Conservation (phyloP, 257 asterid genomes). For the Solanum gracilifrons region DNA sequence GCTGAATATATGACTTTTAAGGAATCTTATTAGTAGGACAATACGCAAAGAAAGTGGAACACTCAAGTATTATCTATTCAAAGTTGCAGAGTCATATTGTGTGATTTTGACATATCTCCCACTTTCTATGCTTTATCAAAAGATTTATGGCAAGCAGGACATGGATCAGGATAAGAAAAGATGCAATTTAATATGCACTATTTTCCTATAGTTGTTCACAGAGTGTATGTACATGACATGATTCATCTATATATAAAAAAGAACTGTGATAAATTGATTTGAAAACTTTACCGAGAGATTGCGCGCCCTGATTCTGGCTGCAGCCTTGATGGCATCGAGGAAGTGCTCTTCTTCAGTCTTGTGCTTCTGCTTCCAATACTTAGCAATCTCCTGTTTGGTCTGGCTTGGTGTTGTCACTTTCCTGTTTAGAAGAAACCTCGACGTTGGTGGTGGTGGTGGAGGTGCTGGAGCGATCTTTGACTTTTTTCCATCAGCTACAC, state of each 20-base stretch:
- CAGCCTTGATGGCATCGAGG: constrained; percentile 49
- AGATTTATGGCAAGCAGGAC: neutral
- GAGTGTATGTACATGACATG: neutral
- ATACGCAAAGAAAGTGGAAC: neutral
- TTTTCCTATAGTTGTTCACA: neutral
- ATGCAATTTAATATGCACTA: neutral
- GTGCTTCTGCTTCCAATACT: constrained; percentile 43
- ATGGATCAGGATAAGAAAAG: neutral
- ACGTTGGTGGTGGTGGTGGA: constrained; percentile 11
- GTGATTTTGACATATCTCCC: neutral
- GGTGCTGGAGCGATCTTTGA: neutral
- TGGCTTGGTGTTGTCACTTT: constrained; percentile 15
- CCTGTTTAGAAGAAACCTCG: neutral
- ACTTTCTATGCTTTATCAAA: neutral
- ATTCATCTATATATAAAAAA: neutral
- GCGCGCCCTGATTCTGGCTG: constrained; percentile 37
- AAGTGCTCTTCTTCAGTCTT: constrained; percentile 54
- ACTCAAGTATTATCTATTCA: neutral
- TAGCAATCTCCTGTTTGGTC: constrained; percentile 43
- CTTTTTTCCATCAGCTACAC: neutral
- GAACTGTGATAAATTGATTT: neutral
- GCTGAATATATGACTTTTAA: neutral
- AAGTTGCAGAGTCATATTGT: neutral
- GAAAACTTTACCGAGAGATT: constrained; percentile 30
- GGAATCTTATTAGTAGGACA: neutral